Percentiles rank a stretch among this genome's conserved stretches.
These are phyloP conservation scores for Blastosporella zonata DNA, from an alignment of 1,284 basidiomycete species.

Conservation along the genomic window DNA sequence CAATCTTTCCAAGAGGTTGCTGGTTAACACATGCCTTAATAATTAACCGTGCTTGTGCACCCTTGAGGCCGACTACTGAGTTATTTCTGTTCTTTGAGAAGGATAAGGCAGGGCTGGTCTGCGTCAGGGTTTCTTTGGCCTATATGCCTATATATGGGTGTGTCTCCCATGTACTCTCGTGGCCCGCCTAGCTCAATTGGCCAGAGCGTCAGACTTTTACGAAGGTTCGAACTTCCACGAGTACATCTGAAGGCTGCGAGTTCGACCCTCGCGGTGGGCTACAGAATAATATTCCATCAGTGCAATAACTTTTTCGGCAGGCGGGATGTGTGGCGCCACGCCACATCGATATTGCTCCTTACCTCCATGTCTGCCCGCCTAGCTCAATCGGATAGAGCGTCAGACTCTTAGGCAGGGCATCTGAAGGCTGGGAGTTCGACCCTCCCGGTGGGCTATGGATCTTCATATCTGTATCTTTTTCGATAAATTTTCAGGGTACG, in stretches of 20 bases:
- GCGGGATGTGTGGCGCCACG: not conserved
- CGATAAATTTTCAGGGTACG: no score
- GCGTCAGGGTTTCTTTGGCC: no score
- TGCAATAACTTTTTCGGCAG: not conserved
- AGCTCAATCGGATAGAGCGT: conserved; percentile 88
- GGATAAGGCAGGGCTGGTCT: no score
- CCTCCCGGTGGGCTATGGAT: conserved; percentile 83
- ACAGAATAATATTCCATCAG: conserved; percentile 20
- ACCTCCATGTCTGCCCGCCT: conserved; percentile 50
- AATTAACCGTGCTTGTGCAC: no score
- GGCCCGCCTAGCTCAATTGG: conserved; percentile 85
- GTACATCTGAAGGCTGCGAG: conserved; percentile 80
- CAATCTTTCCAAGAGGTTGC: no score
- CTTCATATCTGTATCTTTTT: not conserved
- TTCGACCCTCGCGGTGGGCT: conserved; percentile 92
- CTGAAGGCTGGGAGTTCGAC: conserved; percentile 91
- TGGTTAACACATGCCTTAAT: no score
- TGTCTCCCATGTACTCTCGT: no score
- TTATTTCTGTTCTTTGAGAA: no score
- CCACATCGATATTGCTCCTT: not conserved
- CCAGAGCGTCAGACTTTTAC: conserved; percentile 85
- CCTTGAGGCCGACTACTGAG: no score
- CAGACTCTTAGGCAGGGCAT: conserved; percentile 56
- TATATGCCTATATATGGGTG: no score
- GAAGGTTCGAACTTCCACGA: not conserved